A percentile compares a stretch with the other conserved stretches of the same genome.
Evolutionary conservation across 2,329 filamentous ascomycete genomes (phyloP).

Genomic region (Colletotrichum acutatum): DNA sequence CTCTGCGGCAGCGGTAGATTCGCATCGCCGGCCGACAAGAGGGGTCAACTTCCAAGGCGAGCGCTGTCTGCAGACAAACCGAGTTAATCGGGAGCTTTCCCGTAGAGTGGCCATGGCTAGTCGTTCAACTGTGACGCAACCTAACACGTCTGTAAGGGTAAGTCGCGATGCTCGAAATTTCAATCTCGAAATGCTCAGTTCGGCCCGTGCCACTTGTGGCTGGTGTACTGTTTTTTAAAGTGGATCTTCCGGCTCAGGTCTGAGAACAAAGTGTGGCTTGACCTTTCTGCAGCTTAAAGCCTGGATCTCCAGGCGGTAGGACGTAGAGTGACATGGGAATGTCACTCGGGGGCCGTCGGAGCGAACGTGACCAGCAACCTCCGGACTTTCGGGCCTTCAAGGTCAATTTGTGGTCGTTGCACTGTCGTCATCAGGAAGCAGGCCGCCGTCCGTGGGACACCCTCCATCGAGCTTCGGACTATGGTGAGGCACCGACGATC

Average conservation of each 20-base stretch:
- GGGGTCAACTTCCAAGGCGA: slow-evolving; percentile 40
- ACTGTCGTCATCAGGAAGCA: slow-evolving; percentile 30
- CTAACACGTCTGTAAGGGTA: slow-evolving; percentile 22
- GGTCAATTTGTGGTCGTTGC: background rate
- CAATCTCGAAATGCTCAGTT: slow-evolving; percentile 34
- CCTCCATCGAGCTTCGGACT: slow-evolving; percentile 3
- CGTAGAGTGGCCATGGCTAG: slow-evolving; percentile 54
- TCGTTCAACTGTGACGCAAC: slow-evolving; percentile 22
- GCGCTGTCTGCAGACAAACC: slow-evolving; percentile 44
- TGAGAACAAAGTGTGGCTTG: slow-evolving; percentile 9
- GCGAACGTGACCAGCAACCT: slow-evolving; percentile 18
- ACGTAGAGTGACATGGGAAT: background rate
- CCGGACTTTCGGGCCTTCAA: slow-evolving; percentile 30
- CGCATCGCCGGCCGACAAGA: slow-evolving; percentile 50
- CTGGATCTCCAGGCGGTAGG: background rate
- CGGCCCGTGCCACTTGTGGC: slow-evolving; percentile 34
- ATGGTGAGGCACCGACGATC: slow-evolving; percentile 28
- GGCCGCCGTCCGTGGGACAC: background rate
- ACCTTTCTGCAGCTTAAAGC: background rate
- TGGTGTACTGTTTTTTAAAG: background rate
- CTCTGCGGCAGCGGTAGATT: slow-evolving; percentile 57
- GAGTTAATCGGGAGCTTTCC: slow-evolving; percentile 51
- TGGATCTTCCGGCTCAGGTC: background rate
- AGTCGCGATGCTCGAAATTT: slow-evolving; percentile 36
- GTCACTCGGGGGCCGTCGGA: slow-evolving; percentile 8